Base-by-base conservation (phyloP, 208 protist species). In the Leishmania martiniquensis region DNA sequence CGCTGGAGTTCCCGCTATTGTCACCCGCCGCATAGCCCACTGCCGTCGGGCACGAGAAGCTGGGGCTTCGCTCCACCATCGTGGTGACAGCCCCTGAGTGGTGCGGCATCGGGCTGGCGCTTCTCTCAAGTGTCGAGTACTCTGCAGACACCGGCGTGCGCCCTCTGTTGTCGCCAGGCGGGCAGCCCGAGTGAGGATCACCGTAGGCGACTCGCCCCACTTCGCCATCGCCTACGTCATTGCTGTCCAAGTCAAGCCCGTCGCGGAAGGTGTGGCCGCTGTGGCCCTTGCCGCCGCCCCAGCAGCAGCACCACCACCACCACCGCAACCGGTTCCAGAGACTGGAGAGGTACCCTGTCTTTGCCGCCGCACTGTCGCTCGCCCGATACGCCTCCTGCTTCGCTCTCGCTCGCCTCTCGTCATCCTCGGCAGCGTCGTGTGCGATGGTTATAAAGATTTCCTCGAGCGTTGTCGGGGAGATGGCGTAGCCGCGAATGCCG, bases 391-490 rank as follows among this genome's bases (percentile, higher is more conserved):
- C 52, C 1, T 72, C 74, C n/a, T n/a, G 54, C 45, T 68, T 29
- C 47, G 51, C 55, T 47, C 22, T 76, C 32, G 49, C 12, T 22
- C 63, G 37, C 32, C 54, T 34, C 13, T 52, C 37, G 37, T 72
- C 45, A 22, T 83, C 65, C 45, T 88, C 47, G 25, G 44, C 57
- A 1, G 77, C 73, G 42, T 81, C 65, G 10, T 83, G 72, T 12
- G 77, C 57, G 47, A 95, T 78, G n/a, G 66, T 80, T 49, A 97
- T 51, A 59, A 97, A 97, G 0, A 96, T 81, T 66, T 97, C 90
- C 82, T 97, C 92, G 32, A 97, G 80, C 34, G 96, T 96, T 17
- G 89, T 78, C 6, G 85, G 87, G 2, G 80, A 81, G 22, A 97
- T 32, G 37, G 89, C 65, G 78, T 89, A 95, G 51, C 78, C 81